phyloP scores from a whole-genome alignment of 257 asterid species.

The Marsdenia floribunda region DNA sequence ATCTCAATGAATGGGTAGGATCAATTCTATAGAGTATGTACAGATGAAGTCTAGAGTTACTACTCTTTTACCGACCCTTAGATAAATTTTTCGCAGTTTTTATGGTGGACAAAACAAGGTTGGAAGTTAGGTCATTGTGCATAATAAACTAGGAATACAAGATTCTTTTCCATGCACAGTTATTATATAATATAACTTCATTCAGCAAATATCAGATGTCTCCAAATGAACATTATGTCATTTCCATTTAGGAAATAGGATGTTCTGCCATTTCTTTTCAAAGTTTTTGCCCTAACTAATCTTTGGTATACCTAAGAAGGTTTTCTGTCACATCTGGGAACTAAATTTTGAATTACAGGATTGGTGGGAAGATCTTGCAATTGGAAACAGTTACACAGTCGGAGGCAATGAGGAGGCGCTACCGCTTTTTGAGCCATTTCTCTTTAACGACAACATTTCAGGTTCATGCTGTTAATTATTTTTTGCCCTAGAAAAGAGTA shows the following conservation, averaged over 20 bases:
- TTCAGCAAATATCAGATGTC: not conserved
- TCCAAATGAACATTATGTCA: not conserved
- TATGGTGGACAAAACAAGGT: not conserved
- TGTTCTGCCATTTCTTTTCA: not conserved
- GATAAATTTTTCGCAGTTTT: not conserved
- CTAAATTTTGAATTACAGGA: constrained; percentile 45
- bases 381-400: constrained; percentile 82
- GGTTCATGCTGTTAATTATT: constrained; percentile 34
- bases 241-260: not conserved
- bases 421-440: constrained; percentile 90
- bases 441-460: constrained; percentile 88
- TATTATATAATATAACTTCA: not conserved
- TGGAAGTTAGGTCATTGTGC: not conserved
- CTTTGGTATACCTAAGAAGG: not conserved
- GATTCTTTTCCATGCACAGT: not conserved
- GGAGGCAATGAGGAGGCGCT: constrained; percentile 82
- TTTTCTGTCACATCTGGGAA: constrained; percentile 18
- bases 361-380: constrained; percentile 77
- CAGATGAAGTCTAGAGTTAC: not conserved
- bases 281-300: not conserved
- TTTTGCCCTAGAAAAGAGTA: not conserved
- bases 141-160: not conserved
- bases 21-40: too few species aligned
- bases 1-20: too few species aligned
- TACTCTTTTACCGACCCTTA: not conserved